A percentile compares a stretch with the other conserved stretches of the same genome.
Conservation (phyloP, 208 protist genomes). For the Leishmania major region DNA sequence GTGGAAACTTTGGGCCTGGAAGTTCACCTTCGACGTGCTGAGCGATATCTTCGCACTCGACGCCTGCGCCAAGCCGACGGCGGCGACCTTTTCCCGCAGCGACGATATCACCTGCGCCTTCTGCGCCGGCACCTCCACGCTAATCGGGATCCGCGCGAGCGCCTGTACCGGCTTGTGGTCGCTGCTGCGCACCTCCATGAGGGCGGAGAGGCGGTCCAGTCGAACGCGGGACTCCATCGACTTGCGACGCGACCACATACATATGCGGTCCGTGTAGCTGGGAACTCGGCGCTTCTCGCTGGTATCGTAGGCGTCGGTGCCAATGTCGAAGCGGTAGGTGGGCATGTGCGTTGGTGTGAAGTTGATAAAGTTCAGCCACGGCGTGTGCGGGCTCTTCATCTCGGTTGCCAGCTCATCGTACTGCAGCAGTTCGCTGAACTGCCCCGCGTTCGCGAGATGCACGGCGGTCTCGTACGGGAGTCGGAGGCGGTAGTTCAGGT, state of each 20-base stretch:
- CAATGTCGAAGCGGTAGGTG: slow-evolving; percentile 93
- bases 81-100: slow-evolving; percentile 47
- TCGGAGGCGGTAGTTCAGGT: slow-evolving; percentile 93
- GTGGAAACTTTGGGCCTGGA: slow-evolving; percentile 70
- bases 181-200: slow-evolving; percentile 67
- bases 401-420: slow-evolving; percentile 85
- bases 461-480: slow-evolving; percentile 81
- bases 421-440: slow-evolving; percentile 55
- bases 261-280: slow-evolving; percentile 90
- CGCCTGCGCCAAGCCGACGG: slow-evolving; percentile 50
- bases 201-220: slow-evolving; percentile 43
- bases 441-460: slow-evolving; percentile 30
- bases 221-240: slow-evolving; percentile 41
- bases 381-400: slow-evolving; percentile 68
- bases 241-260: slow-evolving; percentile 58
- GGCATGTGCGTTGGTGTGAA: slow-evolving; percentile 78
- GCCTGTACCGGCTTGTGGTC: slow-evolving; percentile 88
- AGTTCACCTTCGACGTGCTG: slow-evolving; percentile 45
- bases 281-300: slow-evolving; percentile 92
- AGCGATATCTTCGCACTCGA: slow-evolving; percentile 51
- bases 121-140: slow-evolving; percentile 57
- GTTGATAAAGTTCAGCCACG: slow-evolving; percentile 77
- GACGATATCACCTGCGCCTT: slow-evolving; percentile 53
- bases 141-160: slow-evolving; percentile 61
- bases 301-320: slow-evolving; percentile 91